These are phyloP conservation scores for Microbotryum lychnidis-dioicae DNA, from an alignment of 1,284 basidiomycete species.

Conservation along the genomic window DNA sequence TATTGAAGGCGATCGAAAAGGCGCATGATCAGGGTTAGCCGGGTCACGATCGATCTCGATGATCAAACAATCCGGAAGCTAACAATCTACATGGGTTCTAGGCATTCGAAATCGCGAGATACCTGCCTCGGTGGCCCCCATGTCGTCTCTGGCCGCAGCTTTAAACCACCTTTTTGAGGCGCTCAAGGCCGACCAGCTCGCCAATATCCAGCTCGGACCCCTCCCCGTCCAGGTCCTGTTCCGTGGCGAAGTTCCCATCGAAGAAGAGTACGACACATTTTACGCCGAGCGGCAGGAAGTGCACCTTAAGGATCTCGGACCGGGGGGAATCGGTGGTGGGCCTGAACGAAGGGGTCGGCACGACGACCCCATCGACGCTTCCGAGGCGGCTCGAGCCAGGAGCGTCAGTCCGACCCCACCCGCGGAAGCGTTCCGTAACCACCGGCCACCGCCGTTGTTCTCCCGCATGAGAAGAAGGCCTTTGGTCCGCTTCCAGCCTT, in stretches of 20 bases:
- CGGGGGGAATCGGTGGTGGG: too few species aligned
- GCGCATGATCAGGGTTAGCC: conserved; percentile 24
- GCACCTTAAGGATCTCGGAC: neutral
- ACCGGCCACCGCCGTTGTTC: conserved; percentile 21
- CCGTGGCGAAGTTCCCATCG: conserved; percentile 28
- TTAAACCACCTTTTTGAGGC: conserved; percentile 22
- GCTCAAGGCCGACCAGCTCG: conserved; percentile 19
- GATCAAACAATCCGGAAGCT: neutral
- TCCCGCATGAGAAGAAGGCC: conserved; percentile 25
- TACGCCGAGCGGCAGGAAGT: conserved; percentile 8
- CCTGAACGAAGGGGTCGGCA: neutral
- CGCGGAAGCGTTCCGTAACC: conserved; percentile 8
- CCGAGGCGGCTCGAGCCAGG: conserved; percentile 30
- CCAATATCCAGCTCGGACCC: conserved; percentile 16
- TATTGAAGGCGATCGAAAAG: conserved; percentile 61
- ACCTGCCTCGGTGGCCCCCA: conserved; percentile 11
- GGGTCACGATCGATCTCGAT: neutral
- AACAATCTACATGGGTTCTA: neutral
- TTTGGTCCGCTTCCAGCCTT: conserved; percentile 56
- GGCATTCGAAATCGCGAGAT: conserved; percentile 10
- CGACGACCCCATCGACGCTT: conserved; percentile 43
- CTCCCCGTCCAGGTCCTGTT: conserved; percentile 26
- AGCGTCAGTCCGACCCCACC: neutral
- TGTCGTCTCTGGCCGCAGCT: conserved; percentile 23
- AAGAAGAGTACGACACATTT: conserved; percentile 12